Conservation (phyloP, 2,329 filamentous ascomycete genomes). For the Cladophialophora bantiana region DNA sequence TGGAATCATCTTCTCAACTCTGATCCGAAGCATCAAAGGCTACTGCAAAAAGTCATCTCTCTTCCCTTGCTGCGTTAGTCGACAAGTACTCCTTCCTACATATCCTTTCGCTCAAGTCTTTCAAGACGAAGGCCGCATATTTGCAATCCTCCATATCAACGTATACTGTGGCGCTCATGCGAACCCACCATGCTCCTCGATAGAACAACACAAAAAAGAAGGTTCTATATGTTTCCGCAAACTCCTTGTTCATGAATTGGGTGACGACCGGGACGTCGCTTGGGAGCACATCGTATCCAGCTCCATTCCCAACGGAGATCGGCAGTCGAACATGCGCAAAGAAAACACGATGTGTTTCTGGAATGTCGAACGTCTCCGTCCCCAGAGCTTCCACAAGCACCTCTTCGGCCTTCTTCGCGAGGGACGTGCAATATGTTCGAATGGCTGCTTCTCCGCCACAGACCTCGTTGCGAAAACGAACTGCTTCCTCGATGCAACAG, state of each 20-base stretch:
- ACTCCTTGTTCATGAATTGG: constrained; percentile 63
- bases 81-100: neutral
- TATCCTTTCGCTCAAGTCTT: constrained; percentile 61
- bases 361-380: constrained; percentile 70
- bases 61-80: neutral
- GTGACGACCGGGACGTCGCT: constrained; percentile 52
- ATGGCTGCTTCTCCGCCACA: constrained; percentile 77
- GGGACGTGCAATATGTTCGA: constrained; percentile 63
- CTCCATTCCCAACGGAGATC: constrained; percentile 52
- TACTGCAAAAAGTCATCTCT: neutral
- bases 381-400: constrained; percentile 67
- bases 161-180: constrained; percentile 82
- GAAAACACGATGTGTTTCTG: constrained; percentile 47
- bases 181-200: constrained; percentile 68
- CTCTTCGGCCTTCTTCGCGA: constrained; percentile 69
- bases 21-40: neutral
- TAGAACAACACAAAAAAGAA: constrained; percentile 72
- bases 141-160: constrained; percentile 79
- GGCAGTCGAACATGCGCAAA: constrained; percentile 78
- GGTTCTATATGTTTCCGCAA: constrained; percentile 68
- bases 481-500: constrained; percentile 72
- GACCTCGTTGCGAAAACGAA: constrained; percentile 72
- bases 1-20: neutral
- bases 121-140: constrained; percentile 67
- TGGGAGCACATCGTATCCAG: constrained; percentile 39